Percentiles rank a stretch among this genome's conserved stretches.
phyloP scores from a whole-genome alignment of 169 alveolate genomes.

The Babesia sp. region DNA sequence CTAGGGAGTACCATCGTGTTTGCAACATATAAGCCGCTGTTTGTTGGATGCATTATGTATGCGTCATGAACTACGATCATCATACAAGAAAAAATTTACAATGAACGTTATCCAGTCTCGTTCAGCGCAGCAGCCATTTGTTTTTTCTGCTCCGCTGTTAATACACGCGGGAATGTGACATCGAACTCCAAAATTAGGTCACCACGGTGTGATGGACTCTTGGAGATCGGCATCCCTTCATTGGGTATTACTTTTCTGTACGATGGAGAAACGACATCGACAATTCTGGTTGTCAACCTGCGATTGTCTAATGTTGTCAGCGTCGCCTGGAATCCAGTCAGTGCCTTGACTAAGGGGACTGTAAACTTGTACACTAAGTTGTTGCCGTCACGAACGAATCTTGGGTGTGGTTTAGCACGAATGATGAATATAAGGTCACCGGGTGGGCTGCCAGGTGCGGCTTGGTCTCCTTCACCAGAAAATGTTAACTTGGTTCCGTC shows the following conservation, averaged over 20 bases:
- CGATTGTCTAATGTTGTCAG: slow-evolving; percentile 84
- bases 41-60: not conserved
- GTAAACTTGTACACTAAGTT: slow-evolving; percentile 82
- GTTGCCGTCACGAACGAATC: slow-evolving; percentile 79
- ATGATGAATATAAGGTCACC: slow-evolving; percentile 83
- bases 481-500: slow-evolving; percentile 85
- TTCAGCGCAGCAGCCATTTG: slow-evolving; percentile 56
- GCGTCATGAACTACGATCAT: not conserved
- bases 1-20: slow-evolving; percentile 52
- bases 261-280: slow-evolving; percentile 80
- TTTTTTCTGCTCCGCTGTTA: slow-evolving; percentile 80
- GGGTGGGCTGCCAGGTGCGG: slow-evolving; percentile 79
- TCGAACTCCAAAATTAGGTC: slow-evolving; percentile 83
- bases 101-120: not conserved
- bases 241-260: slow-evolving; percentile 78
- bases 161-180: slow-evolving; percentile 76
- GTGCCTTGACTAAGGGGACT: slow-evolving; percentile 83
- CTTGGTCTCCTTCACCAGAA: slow-evolving; percentile 85
- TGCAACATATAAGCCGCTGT: slow-evolving; percentile 33
- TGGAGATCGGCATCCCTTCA: slow-evolving; percentile 84
- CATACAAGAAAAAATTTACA: not conserved
- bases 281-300: slow-evolving; percentile 76
- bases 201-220: slow-evolving; percentile 76
- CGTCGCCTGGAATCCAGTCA: slow-evolving; percentile 83
- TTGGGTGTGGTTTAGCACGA: slow-evolving; percentile 76